phyloP scores from a whole-genome alignment of 495 filamentous ascomycete species.

The Talaromyces adpressus region DNA sequence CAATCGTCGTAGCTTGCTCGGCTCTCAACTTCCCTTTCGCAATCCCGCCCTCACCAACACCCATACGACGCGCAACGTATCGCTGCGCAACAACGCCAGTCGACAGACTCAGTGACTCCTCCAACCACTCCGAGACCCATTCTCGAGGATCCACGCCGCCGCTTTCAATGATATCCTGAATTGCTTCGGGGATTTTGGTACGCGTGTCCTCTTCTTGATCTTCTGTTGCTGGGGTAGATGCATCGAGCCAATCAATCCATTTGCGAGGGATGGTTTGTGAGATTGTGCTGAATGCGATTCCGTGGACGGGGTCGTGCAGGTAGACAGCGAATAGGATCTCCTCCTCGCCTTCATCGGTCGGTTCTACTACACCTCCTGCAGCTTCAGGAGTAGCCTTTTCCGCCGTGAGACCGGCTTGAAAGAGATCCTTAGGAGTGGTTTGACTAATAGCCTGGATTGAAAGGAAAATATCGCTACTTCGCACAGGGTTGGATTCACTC shows the following conservation, averaged over 20 bases:
- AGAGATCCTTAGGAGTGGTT: slow-evolving; percentile 54
- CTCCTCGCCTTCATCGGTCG: slow-evolving; percentile 41
- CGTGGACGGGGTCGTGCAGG: slow-evolving; percentile 87
- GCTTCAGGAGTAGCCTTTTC: slow-evolving; percentile 44
- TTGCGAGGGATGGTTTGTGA: slow-evolving; percentile 77
- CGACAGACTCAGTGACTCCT: slow-evolving; percentile 74
- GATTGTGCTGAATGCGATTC: slow-evolving; percentile 76
- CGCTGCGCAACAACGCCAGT: slow-evolving; percentile 88
- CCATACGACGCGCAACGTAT: slow-evolving; percentile 93
- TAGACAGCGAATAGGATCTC: slow-evolving; percentile 82
- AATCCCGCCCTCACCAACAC: slow-evolving; percentile 74
- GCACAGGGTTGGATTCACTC: slow-evolving; percentile 78
- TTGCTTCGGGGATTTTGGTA: slow-evolving; percentile 64
- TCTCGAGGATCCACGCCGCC: slow-evolving; percentile 93
- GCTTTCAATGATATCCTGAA: slow-evolving; percentile 75
- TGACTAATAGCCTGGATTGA: slow-evolving; percentile 80
- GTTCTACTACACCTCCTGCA: slow-evolving; percentile 44
- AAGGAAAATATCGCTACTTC: slow-evolving; percentile 91
- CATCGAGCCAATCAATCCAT: slow-evolving; percentile 92
- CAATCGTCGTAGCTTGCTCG: slow-evolving; percentile 60
- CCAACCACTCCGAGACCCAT: slow-evolving; percentile 96
- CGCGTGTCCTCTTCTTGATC: slow-evolving; percentile 22
- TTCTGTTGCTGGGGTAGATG: slow-evolving; percentile 47
- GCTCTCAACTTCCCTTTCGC: slow-evolving; percentile 71
- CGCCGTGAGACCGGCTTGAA: slow-evolving; percentile 48